phyloP scores from a whole-genome alignment of 495 filamentous ascomycete species.

The Hypoxylon perforatum region DNA sequence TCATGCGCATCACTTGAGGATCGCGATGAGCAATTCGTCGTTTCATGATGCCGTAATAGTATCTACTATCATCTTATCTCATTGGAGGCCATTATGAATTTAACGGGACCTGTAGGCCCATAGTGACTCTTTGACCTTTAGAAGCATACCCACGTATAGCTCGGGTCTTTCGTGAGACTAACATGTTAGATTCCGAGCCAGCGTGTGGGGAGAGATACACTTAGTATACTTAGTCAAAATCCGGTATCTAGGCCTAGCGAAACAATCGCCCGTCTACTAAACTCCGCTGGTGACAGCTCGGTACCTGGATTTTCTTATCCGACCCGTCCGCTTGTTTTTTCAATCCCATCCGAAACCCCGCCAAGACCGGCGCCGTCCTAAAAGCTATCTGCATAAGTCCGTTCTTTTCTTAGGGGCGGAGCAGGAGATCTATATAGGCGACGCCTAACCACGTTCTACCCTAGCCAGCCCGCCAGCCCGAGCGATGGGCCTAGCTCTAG shows the following conservation, averaged over 20 bases:
- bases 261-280: background rate
- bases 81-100: background rate
- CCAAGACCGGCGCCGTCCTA: conserved; percentile 32
- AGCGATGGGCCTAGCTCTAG: conserved; percentile 17
- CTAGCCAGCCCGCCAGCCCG: conserved; percentile 30
- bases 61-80: background rate
- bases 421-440: conserved; percentile 21
- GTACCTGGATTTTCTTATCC: conserved; percentile 5
- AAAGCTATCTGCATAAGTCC: conserved; percentile 23
- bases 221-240: background rate
- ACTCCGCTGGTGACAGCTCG: conserved; percentile 14
- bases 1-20: conserved; percentile 16
- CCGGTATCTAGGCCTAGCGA: background rate
- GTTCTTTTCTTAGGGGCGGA: conserved; percentile 2
- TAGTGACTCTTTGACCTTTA: background rate
- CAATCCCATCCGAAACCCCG: conserved; percentile 24
- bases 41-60: conserved; percentile 1
- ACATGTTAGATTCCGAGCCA: background rate
- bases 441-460: conserved; percentile 19
- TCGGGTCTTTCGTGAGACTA: background rate
- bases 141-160: background rate
- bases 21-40: background rate
- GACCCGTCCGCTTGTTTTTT: background rate
- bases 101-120: background rate
- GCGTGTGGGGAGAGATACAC: background rate